Evolutionary conservation across 1,284 basidiomycete species (phyloP), one percentile per base, ranked within the genome.

Genomic region (Thecaphora thlaspeos): DNA sequence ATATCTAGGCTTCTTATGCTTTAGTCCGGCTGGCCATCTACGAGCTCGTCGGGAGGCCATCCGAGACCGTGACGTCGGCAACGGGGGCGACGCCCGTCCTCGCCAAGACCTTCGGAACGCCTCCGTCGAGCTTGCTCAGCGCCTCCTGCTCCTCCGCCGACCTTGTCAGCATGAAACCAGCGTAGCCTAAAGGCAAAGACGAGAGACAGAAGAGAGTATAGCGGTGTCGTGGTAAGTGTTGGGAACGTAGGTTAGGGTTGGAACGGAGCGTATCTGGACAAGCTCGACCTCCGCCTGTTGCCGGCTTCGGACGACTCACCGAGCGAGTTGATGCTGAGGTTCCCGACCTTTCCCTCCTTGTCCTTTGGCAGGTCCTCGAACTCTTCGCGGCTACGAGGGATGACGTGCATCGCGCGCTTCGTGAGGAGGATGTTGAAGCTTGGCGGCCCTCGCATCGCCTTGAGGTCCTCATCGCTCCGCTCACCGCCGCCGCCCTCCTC

Each of bases 351-450:
- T 4, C 49, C 61, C 23, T 45, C 59, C 2, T 34, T 14, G 5
- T 56, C 55, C 0, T 43, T 26, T 12, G 50, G 44, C 28, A 68
- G 30, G 1, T 43, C 34, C 15, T 47, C 46, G 44, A 59, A 73
- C 19, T 65, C 61, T 15, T 76, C 75, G 17, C 42, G 21, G 3
- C 52, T 47, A 8, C 76, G 53, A 0, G 76, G 76, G 21, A 77
- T 66, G 9, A 77, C 34, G 46, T 77, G 75, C 62, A 77, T 62
- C 7, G 74, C 73, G 4, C 70, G 26, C 18, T 58, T 57, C 0
- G 75, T 73, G 46, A 77, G 42, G 22, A 77, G 48, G 7, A 77
- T 44, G 50, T 77, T 77, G 51, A 73, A 77, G 40, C 54, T 61
- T 14, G 70, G 68, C 19, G 30, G 46, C 36, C 55, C 32, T 37